Percentiles rank a stretch among this genome's conserved stretches.
These are phyloP conservation scores for Pterocarpus santalinus DNA, from an alignment of 306 rosid species.

Conservation along the genomic window DNA sequence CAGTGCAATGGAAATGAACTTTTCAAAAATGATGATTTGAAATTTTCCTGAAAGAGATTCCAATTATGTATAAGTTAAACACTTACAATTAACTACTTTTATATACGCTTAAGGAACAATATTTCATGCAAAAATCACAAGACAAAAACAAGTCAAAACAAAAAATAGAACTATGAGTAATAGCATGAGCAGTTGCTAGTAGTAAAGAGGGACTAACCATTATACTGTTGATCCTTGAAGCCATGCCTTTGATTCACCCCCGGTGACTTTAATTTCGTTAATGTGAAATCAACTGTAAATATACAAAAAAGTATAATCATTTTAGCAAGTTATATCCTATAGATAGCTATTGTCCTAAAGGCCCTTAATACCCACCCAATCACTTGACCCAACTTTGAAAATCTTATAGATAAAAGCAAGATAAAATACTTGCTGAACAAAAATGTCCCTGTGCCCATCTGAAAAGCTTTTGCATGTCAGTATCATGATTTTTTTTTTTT, in stretches of 20 bases:
- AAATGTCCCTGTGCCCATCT: too few relatives aligned
- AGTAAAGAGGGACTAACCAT: constrained; percentile 63
- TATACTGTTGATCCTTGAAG: constrained; percentile 82
- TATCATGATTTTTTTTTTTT: too few relatives aligned
- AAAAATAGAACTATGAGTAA: constrained; percentile 5
- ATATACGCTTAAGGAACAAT: constrained; percentile 3
- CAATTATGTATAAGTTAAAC: constrained; percentile 28
- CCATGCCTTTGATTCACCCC: constrained; percentile 75
- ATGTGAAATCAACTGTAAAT: constrained; percentile 87
- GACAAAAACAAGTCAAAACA: constrained; percentile 20
- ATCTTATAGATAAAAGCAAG: too few relatives aligned
- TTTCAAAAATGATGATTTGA: constrained; percentile 50
- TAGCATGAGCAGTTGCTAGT: constrained; percentile 12
- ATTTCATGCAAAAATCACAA: background rate
- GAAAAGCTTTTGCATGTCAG: too few relatives aligned
- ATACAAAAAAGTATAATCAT: constrained; percentile 19
- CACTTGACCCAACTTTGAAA: too few relatives aligned
- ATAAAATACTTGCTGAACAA: too few relatives aligned
- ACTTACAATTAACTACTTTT: background rate
- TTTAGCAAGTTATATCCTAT: constrained; percentile 15
- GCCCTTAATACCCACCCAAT: too few relatives aligned
- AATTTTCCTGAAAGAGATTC: constrained; percentile 68
- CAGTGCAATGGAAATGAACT: constrained; percentile 68
- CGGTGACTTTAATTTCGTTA: constrained; percentile 74
- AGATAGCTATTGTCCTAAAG: too few relatives aligned